A percentile compares a stretch with the other conserved stretches of the same genome.
Evolutionary conservation across 352 stramenopile species (phyloP).

Genomic region (Globisporangium parvum): DNA sequence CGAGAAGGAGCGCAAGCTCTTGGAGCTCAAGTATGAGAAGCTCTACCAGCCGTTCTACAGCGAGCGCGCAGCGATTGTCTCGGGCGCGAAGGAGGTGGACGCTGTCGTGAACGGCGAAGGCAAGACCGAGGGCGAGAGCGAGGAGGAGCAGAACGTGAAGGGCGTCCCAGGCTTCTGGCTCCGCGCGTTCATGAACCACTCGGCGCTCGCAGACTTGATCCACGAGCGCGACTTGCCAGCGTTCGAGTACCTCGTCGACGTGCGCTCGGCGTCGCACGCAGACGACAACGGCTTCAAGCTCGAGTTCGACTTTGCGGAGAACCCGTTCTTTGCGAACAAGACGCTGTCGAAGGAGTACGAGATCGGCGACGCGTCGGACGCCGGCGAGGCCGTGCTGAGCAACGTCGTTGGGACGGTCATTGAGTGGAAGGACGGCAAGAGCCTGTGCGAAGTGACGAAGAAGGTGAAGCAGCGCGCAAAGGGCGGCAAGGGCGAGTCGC

Average conservation of each 20-base stretch:
- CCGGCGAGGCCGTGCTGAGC: slow-evolving; percentile 71
- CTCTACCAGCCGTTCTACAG: slow-evolving; percentile 81
- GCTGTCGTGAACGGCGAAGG: slow-evolving; percentile 38
- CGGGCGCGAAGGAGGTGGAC: slow-evolving; percentile 71
- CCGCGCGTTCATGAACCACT: slow-evolving; percentile 83
- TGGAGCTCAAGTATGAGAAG: slow-evolving; percentile 88
- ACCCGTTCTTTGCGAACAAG: slow-evolving; percentile 77
- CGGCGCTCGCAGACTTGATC: slow-evolving; percentile 67
- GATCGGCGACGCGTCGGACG: slow-evolving; percentile 75
- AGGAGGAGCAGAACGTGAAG: slow-evolving; percentile 49
- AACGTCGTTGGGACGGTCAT: slow-evolving; percentile 73
- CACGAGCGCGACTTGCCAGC: slow-evolving; percentile 74
- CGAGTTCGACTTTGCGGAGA: slow-evolving; percentile 73
- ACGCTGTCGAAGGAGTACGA: slow-evolving; percentile 82
- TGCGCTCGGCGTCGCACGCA: slow-evolving; percentile 71
- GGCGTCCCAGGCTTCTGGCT: slow-evolving; percentile 84
- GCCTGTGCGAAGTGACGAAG: slow-evolving; percentile 80
- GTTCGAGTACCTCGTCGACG: slow-evolving; percentile 72
- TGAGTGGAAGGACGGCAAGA: slow-evolving; percentile 79
- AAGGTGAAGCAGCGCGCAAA: slow-evolving; percentile 86
- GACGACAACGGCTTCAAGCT: slow-evolving; percentile 85
- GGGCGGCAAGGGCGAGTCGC: slow-evolving; percentile 66
- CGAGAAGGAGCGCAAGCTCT: slow-evolving; percentile 74
- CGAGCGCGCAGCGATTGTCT: slow-evolving; percentile 69
- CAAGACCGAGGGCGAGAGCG: slow-evolving; percentile 23